phyloP scores from a whole-genome alignment of 257 asterid genomes.

The Ilex aquifolium region DNA sequence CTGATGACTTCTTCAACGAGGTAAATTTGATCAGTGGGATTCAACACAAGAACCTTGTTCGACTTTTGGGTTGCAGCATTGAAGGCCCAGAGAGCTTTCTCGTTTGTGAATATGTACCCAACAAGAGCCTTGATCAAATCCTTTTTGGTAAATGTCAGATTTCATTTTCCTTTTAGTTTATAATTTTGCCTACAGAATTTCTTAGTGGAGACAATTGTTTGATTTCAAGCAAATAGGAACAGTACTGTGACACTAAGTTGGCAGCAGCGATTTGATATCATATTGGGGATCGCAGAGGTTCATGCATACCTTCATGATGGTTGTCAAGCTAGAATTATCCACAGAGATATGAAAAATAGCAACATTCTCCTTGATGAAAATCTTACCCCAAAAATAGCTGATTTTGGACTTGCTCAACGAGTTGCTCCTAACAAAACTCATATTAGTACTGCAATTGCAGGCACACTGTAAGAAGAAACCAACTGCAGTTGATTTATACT shows the following conservation, averaged over 20 bases:
- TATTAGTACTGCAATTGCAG: not conserved
- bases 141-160: not conserved
- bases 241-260: not conserved
- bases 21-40: too few relatives aligned
- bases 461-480: not conserved
- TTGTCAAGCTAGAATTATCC: not conserved
- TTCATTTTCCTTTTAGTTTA: not conserved
- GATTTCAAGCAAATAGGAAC: not conserved
- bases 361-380: not conserved
- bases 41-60: too few relatives aligned
- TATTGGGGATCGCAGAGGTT: not conserved
- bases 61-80: too few relatives aligned
- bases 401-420: not conserved
- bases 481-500: too few relatives aligned
- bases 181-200: not conserved
- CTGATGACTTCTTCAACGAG: too few relatives aligned
- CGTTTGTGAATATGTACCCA: not conserved
- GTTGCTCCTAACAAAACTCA: not conserved
- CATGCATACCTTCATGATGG: not conserved
- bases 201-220: not conserved
- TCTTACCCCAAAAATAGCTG: not conserved
- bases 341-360: not conserved
- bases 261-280: not conserved
- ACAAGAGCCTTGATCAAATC: not conserved
- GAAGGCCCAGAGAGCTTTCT: too few relatives aligned